Evolutionary conservation across 345 rosid species (phyloP).

Genomic region (Populus alba): DNA sequence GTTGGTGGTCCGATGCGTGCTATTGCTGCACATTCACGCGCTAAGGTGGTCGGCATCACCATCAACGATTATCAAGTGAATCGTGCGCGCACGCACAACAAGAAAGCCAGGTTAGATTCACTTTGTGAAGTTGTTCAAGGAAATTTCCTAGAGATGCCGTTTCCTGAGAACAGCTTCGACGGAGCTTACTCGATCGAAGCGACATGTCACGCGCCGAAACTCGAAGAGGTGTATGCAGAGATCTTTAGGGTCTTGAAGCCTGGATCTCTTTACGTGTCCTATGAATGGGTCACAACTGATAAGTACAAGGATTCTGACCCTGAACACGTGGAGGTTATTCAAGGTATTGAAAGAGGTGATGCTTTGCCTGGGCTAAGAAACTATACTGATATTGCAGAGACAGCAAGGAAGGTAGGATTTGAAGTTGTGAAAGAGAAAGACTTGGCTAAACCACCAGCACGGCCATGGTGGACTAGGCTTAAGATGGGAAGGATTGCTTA

Average conservation of each 20-base stretch:
- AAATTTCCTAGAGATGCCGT: conserved; percentile 92
- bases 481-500: conserved; percentile 87
- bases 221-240: conserved; percentile 85
- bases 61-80: conserved; percentile 93
- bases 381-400: conserved; percentile 52
- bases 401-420: conserved; percentile 73
- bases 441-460: conserved; percentile 75
- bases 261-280: conserved; percentile 70
- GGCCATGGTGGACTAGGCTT: conserved; percentile 85
- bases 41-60: conserved; percentile 83
- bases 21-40: conserved; percentile 87
- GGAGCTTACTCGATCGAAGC: conserved; percentile 98
- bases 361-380: conserved; percentile 82
- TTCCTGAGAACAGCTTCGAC: conserved; percentile 68
- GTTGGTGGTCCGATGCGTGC: conserved; percentile 99
- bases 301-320: conserved; percentile 42
- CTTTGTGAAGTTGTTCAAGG: conserved; percentile 85
- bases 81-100: conserved; percentile 82
- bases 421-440: conserved; percentile 82
- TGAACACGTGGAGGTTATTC: conserved; percentile 71
- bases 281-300: conserved; percentile 93
- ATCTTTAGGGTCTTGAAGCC: conserved; percentile 78
- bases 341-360: conserved; percentile 88
- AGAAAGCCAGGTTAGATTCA: conserved; percentile 73
- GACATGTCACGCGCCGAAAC: conserved; percentile 94